Evolutionary conservation across 164 flowering plant genomes (phyloP).

Genomic region (Tinospora cordifolia): DNA sequence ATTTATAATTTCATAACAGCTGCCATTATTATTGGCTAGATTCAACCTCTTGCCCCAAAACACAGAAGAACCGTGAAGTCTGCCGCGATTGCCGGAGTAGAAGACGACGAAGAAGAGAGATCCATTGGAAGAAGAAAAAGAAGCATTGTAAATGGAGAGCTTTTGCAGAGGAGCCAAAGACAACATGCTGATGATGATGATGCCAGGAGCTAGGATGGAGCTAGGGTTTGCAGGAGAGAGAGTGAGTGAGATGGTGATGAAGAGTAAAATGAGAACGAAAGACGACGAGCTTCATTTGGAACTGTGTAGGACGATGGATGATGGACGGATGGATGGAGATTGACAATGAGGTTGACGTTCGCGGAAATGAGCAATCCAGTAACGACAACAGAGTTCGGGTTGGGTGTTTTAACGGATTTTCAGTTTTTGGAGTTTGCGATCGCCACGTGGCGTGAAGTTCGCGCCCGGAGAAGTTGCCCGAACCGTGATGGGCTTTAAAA

Average conservation of each 20-base stretch:
- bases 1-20: background rate
- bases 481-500: no score
- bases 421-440: no score
- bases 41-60: slow-evolving; percentile 1
- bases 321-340: background rate
- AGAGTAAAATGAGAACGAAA: no score
- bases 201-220: background rate
- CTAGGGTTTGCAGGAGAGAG: background rate
- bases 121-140: slow-evolving; percentile 6
- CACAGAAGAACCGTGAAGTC: background rate
- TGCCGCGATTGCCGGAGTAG: background rate
- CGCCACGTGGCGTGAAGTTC: no score
- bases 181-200: no score
- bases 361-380: no score
- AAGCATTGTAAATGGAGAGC: slow-evolving; percentile 9
- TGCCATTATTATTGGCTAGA: background rate
- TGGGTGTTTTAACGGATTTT: no score
- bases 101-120: background rate
- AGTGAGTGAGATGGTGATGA: background rate
- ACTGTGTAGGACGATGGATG: no score
- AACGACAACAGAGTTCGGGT: no score
- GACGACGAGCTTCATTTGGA: no score
- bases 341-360: background rate
- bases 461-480: no score
- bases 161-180: slow-evolving; percentile 8